Conservation (phyloP, 2,329 filamentous ascomycete genomes). For the Sporothrix variecibatus region DNA sequence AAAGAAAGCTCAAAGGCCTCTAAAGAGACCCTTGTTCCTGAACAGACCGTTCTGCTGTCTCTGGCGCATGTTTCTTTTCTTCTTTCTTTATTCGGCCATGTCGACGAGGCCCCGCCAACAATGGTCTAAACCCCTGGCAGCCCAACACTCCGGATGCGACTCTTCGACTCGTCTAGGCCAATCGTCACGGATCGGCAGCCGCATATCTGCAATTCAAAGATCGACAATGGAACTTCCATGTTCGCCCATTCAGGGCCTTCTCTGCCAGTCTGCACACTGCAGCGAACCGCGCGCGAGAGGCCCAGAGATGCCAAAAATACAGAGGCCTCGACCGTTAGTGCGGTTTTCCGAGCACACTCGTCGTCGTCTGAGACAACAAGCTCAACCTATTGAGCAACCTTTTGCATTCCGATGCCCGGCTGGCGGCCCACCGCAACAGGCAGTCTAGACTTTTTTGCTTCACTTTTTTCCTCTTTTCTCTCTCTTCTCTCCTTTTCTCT, state of each 20-base stretch:
- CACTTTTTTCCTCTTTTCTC: neutral
- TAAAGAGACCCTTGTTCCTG: neutral
- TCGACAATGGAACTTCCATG: neutral
- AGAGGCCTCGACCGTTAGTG: neutral
- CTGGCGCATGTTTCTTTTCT: neutral
- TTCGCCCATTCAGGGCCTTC: slow-evolving; percentile 12
- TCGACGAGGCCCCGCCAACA: neutral
- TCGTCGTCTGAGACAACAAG: slow-evolving; percentile 18
- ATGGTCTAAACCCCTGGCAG: neutral
- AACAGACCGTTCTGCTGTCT: neutral
- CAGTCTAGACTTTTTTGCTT: slow-evolving; percentile 4
- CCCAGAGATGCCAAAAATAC: neutral
- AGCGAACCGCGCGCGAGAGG: neutral
- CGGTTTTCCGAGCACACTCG: neutral
- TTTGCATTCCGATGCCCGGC: slow-evolving; percentile 21
- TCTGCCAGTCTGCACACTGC: neutral
- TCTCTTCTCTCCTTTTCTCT: neutral
- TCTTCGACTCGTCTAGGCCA: slow-evolving; percentile 1
- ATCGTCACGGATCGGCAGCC: slow-evolving; percentile 9
- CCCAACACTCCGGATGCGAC: slow-evolving; percentile 11
- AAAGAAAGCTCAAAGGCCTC: neutral
- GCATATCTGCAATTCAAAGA: slow-evolving; percentile 15
- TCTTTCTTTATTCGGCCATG: neutral
- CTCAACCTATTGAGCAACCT: neutral
- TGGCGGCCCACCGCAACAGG: slow-evolving; percentile 1